Conservation (phyloP, 139 green algal genomes). For the Deuterostichococcus epilithicus region DNA sequence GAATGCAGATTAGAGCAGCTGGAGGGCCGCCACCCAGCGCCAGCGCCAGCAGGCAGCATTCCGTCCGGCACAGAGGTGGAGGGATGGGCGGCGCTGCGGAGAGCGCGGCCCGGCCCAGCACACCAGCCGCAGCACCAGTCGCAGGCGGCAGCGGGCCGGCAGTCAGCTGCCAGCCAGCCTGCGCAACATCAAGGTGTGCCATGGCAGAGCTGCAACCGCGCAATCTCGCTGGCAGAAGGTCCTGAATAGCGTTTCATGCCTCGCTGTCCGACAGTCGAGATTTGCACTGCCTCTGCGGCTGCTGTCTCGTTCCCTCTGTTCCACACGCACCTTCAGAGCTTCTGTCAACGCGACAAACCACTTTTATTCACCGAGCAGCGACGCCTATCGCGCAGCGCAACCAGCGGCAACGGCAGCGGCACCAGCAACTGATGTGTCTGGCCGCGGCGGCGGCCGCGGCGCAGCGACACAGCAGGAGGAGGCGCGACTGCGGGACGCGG, state of each 20-base stretch:
- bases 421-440: neutral
- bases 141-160: neutral
- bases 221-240: neutral
- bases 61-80: neutral
- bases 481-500: constrained; percentile 37
- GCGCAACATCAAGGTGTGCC: no score
- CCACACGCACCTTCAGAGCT: constrained; percentile 13
- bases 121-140: neutral
- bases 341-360: neutral
- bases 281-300: neutral
- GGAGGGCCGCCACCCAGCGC: neutral
- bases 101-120: no score
- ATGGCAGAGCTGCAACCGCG: no score
- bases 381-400: no score
- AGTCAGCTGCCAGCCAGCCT: neutral
- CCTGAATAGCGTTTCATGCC: neutral
- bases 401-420: neutral
- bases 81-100: neutral
- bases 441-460: neutral
- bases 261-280: neutral
- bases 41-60: neutral
- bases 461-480: constrained; percentile 17
- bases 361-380: no score
- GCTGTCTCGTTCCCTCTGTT: neutral
- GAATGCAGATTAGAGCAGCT: neutral